Evolutionary conservation across 345 rosid species (phyloP).

Genomic region (Brassica carinata): DNA sequence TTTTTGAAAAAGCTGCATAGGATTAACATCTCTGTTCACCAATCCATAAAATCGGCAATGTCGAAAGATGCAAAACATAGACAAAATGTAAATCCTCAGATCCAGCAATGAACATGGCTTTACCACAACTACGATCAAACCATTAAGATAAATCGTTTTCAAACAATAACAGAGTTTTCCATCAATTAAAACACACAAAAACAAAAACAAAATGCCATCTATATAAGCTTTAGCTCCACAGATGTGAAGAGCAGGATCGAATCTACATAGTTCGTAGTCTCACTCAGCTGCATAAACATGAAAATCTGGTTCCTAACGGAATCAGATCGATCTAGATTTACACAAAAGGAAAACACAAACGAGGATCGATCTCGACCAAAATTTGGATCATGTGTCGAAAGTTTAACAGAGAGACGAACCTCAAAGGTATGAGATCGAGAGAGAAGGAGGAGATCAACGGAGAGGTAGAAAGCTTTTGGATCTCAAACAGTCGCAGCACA

Average conservation of each 20-base stretch:
- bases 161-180: neutral
- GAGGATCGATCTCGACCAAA: conserved; percentile 19
- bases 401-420: conserved; percentile 37
- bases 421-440: conserved; percentile 31
- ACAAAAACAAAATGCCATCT: neutral
- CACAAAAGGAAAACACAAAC: neutral
- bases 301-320: neutral
- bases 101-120: neutral
- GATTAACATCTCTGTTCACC: no score
- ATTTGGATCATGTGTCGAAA: neutral
- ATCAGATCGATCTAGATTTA: conserved; percentile 29
- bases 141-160: neutral
- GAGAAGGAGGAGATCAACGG: conserved; percentile 24
- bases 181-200: neutral
- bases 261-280: conserved; percentile 2
- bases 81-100: no score
- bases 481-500: conserved; percentile 29
- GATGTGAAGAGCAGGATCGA: neutral
- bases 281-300: neutral
- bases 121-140: neutral
- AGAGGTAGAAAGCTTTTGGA: conserved; percentile 20
- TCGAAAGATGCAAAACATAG: no score
- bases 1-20: no score
- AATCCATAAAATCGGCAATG: no score
- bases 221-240: no score